These are phyloP conservation scores for Arachis monticola DNA, from an alignment of 331 rosid species.

Conservation along the genomic window DNA sequence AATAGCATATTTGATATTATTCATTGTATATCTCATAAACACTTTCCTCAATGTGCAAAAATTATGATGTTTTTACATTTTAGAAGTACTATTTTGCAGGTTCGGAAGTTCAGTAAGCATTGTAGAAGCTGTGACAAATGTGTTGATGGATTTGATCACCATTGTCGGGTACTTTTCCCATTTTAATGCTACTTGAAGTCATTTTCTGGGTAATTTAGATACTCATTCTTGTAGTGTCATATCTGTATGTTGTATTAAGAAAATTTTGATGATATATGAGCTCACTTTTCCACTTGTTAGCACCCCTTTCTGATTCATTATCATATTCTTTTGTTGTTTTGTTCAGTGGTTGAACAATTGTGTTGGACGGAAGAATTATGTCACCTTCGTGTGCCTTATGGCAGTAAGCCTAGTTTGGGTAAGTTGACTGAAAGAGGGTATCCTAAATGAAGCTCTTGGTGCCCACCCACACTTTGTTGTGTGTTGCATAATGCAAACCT, in stretches of 20 bases:
- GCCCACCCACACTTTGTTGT: background rate
- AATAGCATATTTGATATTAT: conserved; percentile 23
- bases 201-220: conserved; percentile 24
- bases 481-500: conserved; percentile 12
- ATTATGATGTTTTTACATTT: conserved; percentile 26
- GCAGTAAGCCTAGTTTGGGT: conserved; percentile 86
- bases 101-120: conserved; percentile 82
- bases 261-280: background rate
- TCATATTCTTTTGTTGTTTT: conserved; percentile 30
- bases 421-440: conserved; percentile 39
- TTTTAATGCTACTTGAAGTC: conserved; percentile 5
- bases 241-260: conserved; percentile 3
- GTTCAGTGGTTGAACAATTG: conserved; percentile 91
- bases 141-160: conserved; percentile 92
- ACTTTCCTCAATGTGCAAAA: conserved; percentile 28
- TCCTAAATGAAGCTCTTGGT: conserved; percentile 15
- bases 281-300: conserved; percentile 3
- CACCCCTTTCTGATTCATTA: conserved; percentile 9
- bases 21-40: conserved; percentile 11
- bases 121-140: conserved; percentile 36
- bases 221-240: background rate
- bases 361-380: conserved; percentile 80
- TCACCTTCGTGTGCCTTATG: conserved; percentile 81
- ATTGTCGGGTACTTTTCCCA: conserved; percentile 64
- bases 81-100: conserved; percentile 51